Evolutionary conservation across 2,329 filamentous ascomycete species (phyloP).

Genomic region (Claviceps purpurea): DNA sequence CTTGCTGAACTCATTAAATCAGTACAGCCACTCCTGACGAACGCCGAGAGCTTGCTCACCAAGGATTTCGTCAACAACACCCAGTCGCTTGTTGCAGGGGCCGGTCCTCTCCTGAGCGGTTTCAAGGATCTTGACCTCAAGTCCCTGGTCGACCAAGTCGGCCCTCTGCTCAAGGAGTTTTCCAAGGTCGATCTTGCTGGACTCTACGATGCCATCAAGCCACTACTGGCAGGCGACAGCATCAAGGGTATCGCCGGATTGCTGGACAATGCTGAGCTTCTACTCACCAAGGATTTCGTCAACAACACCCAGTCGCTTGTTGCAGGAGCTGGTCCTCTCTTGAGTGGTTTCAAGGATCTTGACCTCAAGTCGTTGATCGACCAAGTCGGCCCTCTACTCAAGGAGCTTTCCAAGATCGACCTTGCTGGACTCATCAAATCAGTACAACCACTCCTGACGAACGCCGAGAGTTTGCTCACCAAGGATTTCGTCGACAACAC

Average conservation of each 20-base stretch:
- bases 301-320: conserved; percentile 15
- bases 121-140: conserved; percentile 19
- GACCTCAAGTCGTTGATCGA: conserved; percentile 10
- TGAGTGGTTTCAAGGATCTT: conserved; percentile 20
- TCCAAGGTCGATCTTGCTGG: conserved; percentile 2
- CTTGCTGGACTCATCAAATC: conserved; percentile 2
- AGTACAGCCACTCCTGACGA: conserved; percentile 9
- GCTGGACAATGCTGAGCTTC: conserved; percentile 18
- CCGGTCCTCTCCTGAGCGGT: conserved; percentile 19
- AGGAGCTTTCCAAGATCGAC: conserved; percentile 7
- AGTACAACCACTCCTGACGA: conserved; percentile 10
- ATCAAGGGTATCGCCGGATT: conserved; percentile 14
- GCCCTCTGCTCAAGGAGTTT: conserved; percentile 16
- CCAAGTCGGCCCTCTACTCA: conserved; percentile 17
- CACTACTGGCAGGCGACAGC: conserved; percentile 10
- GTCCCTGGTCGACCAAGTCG: conserved; percentile 5
- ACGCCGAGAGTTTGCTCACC: conserved; percentile 18
- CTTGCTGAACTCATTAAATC: conserved; percentile 1
- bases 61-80: conserved; percentile 12
- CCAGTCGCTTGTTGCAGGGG: conserved; percentile 7
- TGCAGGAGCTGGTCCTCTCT: conserved; percentile 16
- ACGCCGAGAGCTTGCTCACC: conserved; percentile 1
- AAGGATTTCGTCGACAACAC: conserved; percentile 20
- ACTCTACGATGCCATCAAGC: conserved; percentile 5
- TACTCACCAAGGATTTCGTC: conserved; percentile 19